Conservation (phyloP, 257 asterid genomes). For the Nicotiana benthamiana region DNA sequence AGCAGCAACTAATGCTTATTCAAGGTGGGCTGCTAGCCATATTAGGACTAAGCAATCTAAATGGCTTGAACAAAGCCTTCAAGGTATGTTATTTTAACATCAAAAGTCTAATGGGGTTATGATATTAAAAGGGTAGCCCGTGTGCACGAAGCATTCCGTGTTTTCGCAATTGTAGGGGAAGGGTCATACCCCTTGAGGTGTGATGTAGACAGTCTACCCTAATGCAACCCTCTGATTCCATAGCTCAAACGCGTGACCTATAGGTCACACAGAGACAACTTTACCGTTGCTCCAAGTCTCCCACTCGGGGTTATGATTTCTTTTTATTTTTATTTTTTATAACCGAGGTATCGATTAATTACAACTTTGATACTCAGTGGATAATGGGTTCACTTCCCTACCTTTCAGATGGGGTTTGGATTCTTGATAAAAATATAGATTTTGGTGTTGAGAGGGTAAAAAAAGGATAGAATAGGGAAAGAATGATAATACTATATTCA, state of each 20-base stretch:
- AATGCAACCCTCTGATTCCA: too few relatives aligned
- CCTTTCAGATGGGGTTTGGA: background rate
- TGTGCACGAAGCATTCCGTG: rapidly evolving
- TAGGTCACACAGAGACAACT: too few relatives aligned
- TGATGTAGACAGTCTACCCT: too few relatives aligned
- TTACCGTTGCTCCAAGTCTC: too few relatives aligned
- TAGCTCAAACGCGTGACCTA: too few relatives aligned
- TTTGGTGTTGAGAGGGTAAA: background rate
- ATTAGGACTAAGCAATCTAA: slow-evolving; percentile 42
- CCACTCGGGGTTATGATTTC: too few relatives aligned
- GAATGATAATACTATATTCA: background rate
- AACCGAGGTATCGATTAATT: background rate
- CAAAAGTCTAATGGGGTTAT: background rate
- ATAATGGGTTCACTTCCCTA: background rate
- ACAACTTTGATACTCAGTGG: background rate
- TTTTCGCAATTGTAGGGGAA: rapidly evolving
- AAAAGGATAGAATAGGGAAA: background rate
- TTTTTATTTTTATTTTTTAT: background rate
- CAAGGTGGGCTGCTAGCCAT: slow-evolving; percentile 48
- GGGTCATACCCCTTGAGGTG: too few relatives aligned
- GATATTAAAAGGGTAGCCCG: background rate
- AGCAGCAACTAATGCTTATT: slow-evolving; percentile 44
- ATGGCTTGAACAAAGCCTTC: slow-evolving; percentile 42
- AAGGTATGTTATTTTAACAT: slow-evolving; percentile 13
- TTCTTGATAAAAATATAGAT: background rate